Percentiles rank a stretch among this genome's conserved stretches.
phyloP scores from a whole-genome alignment of 2,329 filamentous ascomycete species.

The Madurella mycetomatis region DNA sequence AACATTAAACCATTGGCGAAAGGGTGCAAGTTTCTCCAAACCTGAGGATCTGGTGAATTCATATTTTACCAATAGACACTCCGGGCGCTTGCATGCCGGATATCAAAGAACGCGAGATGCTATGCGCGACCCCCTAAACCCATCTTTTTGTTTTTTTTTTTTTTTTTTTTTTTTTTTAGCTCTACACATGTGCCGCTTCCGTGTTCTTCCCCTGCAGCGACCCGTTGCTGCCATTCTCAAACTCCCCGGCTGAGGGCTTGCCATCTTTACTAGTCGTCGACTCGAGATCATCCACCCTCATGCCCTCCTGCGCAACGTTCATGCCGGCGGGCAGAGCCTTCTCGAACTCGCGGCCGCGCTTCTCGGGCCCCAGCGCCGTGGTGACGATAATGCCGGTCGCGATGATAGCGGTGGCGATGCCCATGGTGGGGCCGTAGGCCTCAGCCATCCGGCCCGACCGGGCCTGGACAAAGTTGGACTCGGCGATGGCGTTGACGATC shows the following conservation, averaged over 20 bases:
- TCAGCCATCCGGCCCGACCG: slow-evolving; percentile 54
- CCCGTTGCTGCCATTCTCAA: background rate
- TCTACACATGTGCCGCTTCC: too few species aligned
- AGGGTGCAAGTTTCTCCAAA: too few species aligned
- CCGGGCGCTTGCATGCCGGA: too few species aligned
- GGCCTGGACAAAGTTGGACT: slow-evolving; percentile 54
- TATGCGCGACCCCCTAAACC: too few species aligned
- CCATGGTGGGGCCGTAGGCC: slow-evolving; percentile 73
- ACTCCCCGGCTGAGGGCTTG: background rate
- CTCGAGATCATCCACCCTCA: slow-evolving; percentile 17
- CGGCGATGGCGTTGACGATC: slow-evolving; percentile 71
- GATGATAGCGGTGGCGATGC: slow-evolving; percentile 71
- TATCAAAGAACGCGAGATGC: too few species aligned
- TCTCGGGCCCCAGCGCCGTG: slow-evolving; percentile 68
- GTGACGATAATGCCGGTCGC: slow-evolving; percentile 64
- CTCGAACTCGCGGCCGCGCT: slow-evolving; percentile 66
- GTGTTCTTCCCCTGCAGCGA: background rate
- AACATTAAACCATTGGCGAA: too few species aligned
- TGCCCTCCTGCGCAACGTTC: slow-evolving; percentile 22
- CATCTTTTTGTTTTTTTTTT: too few species aligned
- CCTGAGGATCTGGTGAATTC: too few species aligned
- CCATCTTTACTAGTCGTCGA: background rate
- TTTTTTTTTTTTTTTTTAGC: too few species aligned
- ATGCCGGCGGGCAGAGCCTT: slow-evolving; percentile 49
- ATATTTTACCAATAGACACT: too few species aligned